These are phyloP conservation scores for Inonotus hispidus DNA, from an alignment of 1,284 basidiomycete genomes.

Conservation along the genomic window DNA sequence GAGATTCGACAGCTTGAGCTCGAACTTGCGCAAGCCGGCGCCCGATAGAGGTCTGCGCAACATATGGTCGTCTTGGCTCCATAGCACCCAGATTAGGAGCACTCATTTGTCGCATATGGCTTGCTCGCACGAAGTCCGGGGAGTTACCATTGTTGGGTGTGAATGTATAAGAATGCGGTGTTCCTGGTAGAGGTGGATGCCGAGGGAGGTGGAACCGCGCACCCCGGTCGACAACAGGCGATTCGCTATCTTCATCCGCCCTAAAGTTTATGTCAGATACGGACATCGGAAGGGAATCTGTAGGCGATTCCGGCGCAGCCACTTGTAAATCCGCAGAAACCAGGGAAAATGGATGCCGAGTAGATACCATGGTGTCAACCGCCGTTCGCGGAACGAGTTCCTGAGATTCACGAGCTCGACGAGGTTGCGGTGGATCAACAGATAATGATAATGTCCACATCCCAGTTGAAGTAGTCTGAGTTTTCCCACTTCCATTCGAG, in stretches of 20 bases:
- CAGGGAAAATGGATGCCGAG: slow-evolving; percentile 17
- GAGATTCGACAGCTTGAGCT: slow-evolving; percentile 14
- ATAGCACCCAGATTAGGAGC: slow-evolving; percentile 6
- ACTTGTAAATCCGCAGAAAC: slow-evolving; percentile 9
- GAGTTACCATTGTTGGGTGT: background rate
- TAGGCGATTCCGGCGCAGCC: slow-evolving; percentile 42
- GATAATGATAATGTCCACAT: slow-evolving; percentile 19
- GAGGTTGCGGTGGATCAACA: slow-evolving; percentile 14
- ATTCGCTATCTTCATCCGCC: slow-evolving; percentile 15
- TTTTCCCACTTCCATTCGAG: slow-evolving; percentile 12
- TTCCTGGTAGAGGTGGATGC: slow-evolving; percentile 16
- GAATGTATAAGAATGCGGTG: slow-evolving; percentile 14
- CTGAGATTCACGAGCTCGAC: slow-evolving; percentile 4
- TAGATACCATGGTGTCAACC: slow-evolving; percentile 11
- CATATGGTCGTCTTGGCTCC: slow-evolving; percentile 9
- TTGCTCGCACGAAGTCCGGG: slow-evolving; percentile 2
- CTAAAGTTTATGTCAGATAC: slow-evolving; percentile 62
- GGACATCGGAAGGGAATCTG: slow-evolving; percentile 63
- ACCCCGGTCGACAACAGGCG: background rate
- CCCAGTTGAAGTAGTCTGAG: slow-evolving; percentile 14
- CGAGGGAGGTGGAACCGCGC: slow-evolving; percentile 15
- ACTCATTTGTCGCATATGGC: slow-evolving; percentile 16
- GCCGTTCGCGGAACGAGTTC: slow-evolving; percentile 11
- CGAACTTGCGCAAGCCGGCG: slow-evolving; percentile 12
- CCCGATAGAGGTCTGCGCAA: slow-evolving; percentile 16